These are phyloP conservation scores for Ciborinia camelliae DNA, from an alignment of 2,329 filamentous ascomycete species.

Conservation along the genomic window DNA sequence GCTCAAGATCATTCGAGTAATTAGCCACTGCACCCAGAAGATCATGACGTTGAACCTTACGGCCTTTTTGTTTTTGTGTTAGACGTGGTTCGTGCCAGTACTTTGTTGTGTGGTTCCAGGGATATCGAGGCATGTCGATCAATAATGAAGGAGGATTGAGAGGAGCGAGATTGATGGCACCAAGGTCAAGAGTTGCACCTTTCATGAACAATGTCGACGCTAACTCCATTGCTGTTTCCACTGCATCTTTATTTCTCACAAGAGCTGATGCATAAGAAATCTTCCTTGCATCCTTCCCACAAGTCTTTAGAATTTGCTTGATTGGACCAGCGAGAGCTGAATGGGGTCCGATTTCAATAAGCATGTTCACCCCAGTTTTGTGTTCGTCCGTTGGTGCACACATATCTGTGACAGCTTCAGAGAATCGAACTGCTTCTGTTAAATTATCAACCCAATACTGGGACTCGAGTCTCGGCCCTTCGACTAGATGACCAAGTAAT, in stretches of 20 bases:
- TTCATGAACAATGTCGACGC: constrained; percentile 22
- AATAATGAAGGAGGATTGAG: constrained; percentile 18
- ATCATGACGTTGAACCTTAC: constrained; percentile 10
- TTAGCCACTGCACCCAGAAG: constrained; percentile 10
- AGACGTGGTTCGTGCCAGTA: constrained; percentile 54
- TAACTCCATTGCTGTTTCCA: constrained; percentile 22
- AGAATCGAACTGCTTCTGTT: constrained; percentile 44
- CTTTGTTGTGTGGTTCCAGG: constrained; percentile 50
- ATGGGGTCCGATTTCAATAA: constrained; percentile 29
- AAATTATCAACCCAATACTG: constrained; percentile 47
- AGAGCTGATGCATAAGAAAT: constrained; percentile 23
- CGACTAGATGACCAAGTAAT: constrained; percentile 36
- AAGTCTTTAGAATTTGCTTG: constrained; percentile 39
- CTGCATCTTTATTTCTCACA: constrained; percentile 23
- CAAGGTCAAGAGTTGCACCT: constrained; percentile 42
- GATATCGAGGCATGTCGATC: constrained; percentile 48
- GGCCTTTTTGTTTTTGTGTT: constrained; percentile 39
- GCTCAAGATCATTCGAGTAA: constrained; percentile 16
- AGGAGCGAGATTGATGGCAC: constrained; percentile 48
- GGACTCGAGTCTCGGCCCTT: constrained; percentile 33
- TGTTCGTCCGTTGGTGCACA: constrained; percentile 23
- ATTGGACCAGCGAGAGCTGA: constrained; percentile 28
- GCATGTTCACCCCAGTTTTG: constrained; percentile 28
- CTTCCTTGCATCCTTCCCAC: constrained; percentile 43
- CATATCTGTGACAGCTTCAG: constrained; percentile 39